Evolutionary conservation across 164 flowering plant species (phyloP).

Genomic region (Aristolochia fimbriata): DNA sequence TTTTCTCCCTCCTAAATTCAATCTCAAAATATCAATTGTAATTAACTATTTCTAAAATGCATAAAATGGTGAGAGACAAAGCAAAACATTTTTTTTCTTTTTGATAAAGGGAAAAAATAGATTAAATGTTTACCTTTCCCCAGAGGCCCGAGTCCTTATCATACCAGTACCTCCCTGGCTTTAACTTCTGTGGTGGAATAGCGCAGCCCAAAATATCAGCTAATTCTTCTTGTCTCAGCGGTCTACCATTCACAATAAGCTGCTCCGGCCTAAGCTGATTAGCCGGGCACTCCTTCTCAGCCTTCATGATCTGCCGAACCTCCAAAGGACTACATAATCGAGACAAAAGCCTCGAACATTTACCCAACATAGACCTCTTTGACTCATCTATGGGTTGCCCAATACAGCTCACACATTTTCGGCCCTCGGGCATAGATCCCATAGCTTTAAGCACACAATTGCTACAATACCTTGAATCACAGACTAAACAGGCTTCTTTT

Average conservation of each 20-base stretch:
- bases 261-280: slow-evolving; percentile 52
- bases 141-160: slow-evolving; percentile 55
- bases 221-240: slow-evolving; percentile 33
- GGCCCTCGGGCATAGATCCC: slow-evolving; percentile 68
- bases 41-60: neutral
- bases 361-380: slow-evolving; percentile 31
- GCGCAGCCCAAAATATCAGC: slow-evolving; percentile 34
- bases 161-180: slow-evolving; percentile 52
- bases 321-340: slow-evolving; percentile 41
- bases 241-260: slow-evolving; percentile 37
- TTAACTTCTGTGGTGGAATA: slow-evolving; percentile 36
- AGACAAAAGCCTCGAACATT: slow-evolving; percentile 35
- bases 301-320: slow-evolving; percentile 46
- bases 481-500: slow-evolving; percentile 42
- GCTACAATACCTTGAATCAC: slow-evolving; percentile 39
- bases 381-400: slow-evolving; percentile 43
- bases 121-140: slow-evolving; percentile 36
- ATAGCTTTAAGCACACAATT: slow-evolving; percentile 49
- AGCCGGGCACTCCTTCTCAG: slow-evolving; percentile 39
- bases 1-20: slow-evolving; percentile 42
- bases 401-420: slow-evolving; percentile 50
- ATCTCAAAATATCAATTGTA: neutral
- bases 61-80: neutral
- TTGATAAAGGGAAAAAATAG: neutral
- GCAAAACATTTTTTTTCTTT: too few relatives aligned